Conservation (phyloP, 768 basidiomycete genomes). For the Tricholoma bakamatsutake region DNA sequence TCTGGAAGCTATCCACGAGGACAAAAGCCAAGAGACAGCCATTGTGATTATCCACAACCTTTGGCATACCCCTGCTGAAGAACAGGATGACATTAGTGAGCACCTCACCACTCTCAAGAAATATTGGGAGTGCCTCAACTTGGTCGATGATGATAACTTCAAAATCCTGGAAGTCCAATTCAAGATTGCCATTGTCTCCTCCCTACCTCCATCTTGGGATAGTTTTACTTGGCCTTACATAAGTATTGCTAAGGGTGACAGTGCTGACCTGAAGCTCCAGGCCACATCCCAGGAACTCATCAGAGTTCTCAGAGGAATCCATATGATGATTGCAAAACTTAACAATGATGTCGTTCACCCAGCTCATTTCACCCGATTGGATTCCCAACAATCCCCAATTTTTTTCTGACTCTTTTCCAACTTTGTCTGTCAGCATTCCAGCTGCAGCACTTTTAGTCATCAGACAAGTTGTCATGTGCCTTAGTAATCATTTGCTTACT, state of each 20-base stretch:
- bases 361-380: no score
- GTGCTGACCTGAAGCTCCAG: neutral
- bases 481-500: no score
- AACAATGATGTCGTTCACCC: neutral
- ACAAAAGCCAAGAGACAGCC: neutral
- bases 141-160: neutral
- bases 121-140: neutral
- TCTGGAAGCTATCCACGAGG: neutral
- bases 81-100: neutral
- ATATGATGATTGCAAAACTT: neutral
- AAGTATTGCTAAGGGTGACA: neutral
- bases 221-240: neutral
- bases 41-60: neutral
- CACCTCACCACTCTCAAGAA: neutral
- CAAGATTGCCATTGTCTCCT: slow-evolving; percentile 1
- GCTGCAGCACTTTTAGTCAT: no score
- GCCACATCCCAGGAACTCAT: neutral
- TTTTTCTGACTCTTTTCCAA: no score
- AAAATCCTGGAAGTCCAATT: neutral
- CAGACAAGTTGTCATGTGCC: no score
- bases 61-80: neutral
- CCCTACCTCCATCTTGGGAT: slow-evolving; percentile 2
- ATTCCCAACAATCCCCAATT: no score
- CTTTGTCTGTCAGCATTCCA: no score
- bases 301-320: neutral